These are phyloP conservation scores for Leonotis leonurus DNA, from an alignment of 257 asterid species.

Conservation along the genomic window DNA sequence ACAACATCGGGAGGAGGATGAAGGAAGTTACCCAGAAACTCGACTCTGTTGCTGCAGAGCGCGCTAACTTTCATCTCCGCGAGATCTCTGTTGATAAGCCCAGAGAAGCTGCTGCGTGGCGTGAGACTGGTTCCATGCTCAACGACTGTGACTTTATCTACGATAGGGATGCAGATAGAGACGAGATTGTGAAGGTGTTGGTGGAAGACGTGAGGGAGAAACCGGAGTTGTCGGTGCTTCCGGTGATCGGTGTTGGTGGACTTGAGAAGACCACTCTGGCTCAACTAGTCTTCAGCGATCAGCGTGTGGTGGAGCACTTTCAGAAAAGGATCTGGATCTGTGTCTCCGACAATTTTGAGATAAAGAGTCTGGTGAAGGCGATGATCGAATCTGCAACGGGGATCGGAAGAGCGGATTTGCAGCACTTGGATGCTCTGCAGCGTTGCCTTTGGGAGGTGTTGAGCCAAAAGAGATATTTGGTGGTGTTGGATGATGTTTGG, in stretches of 20 bases:
- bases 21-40: background rate
- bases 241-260: background rate
- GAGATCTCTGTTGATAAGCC: background rate
- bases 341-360: conserved; percentile 28
- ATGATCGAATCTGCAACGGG: conserved; percentile 20
- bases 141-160: background rate
- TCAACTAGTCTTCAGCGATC: conserved; percentile 14
- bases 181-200: background rate
- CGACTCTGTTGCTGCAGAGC: background rate
- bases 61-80: background rate
- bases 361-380: conserved; percentile 9
- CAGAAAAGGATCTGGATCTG: conserved; percentile 26
- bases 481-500: conserved; percentile 37
- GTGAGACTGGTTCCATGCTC: background rate
- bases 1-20: background rate
- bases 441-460: conserved; percentile 11
- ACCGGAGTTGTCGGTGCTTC: background rate
- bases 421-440: conserved; percentile 16
- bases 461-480: conserved; percentile 18
- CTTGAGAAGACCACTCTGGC: conserved; percentile 19
- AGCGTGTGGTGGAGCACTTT: conserved; percentile 12
- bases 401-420: background rate
- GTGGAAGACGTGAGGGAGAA: background rate
- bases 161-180: background rate
- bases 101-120: background rate